Percentiles rank a stretch among this genome's conserved stretches.
Evolutionary conservation across 2,329 filamentous ascomycete genomes (phyloP).

Genomic region (Ophiocordyceps unilateralis): DNA sequence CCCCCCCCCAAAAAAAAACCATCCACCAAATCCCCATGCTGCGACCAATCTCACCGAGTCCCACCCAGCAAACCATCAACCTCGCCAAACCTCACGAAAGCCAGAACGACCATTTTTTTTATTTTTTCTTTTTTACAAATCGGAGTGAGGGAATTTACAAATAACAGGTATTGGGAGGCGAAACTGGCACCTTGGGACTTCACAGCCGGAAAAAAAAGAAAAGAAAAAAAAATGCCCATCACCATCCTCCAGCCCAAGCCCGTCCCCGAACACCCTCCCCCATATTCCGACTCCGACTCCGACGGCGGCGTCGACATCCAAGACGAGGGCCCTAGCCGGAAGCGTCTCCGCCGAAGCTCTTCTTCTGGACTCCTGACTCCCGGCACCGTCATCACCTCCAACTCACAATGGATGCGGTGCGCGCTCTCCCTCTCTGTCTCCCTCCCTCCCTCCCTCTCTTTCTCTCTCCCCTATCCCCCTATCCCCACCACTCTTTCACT

Average conservation of each 20-base stretch:
- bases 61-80: no score
- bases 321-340: slow-evolving; percentile 28
- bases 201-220: not conserved
- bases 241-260: slow-evolving; percentile 27
- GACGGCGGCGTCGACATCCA: slow-evolving; percentile 26
- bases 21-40: no score
- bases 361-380: slow-evolving; percentile 56
- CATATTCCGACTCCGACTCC: slow-evolving; percentile 6
- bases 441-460: not conserved
- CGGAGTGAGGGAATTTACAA: no score
- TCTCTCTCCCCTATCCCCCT: not conserved
- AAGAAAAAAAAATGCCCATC: slow-evolving; percentile 24
- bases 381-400: slow-evolving; percentile 72
- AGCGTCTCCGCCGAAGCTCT: slow-evolving; percentile 12
- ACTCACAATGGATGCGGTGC: slow-evolving; percentile 91
- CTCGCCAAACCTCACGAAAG: not conserved
- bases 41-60: no score
- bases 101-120: not conserved
- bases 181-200: no score
- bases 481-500: no score
- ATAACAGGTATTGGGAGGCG: no score
- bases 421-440: slow-evolving; percentile 5
- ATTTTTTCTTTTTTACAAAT: no score
- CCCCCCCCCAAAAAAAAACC: no score
- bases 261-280: slow-evolving; percentile 8